Base-by-base conservation (phyloP, 306 rosid genomes). In the Vigna unguiculata region DNA sequence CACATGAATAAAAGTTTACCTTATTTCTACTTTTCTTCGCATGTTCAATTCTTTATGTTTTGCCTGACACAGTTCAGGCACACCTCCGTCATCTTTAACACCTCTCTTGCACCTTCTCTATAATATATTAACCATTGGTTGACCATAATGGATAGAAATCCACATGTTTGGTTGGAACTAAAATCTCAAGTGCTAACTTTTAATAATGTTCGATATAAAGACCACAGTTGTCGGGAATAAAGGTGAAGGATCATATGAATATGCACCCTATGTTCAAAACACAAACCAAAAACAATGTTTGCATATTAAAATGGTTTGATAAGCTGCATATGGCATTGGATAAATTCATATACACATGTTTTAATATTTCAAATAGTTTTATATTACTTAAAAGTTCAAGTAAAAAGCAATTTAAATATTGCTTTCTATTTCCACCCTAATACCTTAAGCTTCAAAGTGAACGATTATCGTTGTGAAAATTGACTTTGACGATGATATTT, bases 161-260 rank as follows among this genome's bases (percentile, higher is more conserved):
- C 87, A 76, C 86, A 69, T 84, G 90, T 25, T 24, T 32, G 69
- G 86, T 72, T 77, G 87, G 69, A 28, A 28, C 40, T 36, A 11
- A 32, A 13, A n/a, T 34, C 32, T 28, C 9, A 34, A 61, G 17
- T 4, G 8, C 2, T 28, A 69, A 46, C 57, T 9, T 14, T 5
- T 20, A 71, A 47, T 70, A 24, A 22, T 41, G 3, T 61, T 53
- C 30, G 68, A 78, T 72, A 60, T 41, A 12, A 78, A 59, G 63
- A 15, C 46, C 57, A 74, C 75, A 4, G 34, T 72, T 72, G 78
- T 84, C 59, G 73, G 84, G 69, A 71, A 8, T 49, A 19, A 59
- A 63, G 48, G 45, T 43, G 60, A 28, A 53, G 5, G 53, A 75
- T 74, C 82, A 77, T 76, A 66, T 81, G 84, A 71, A 19, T 49